phyloP scores from a whole-genome alignment of 1,284 basidiomycete genomes.

The Apiotrichum siamense region DNA sequence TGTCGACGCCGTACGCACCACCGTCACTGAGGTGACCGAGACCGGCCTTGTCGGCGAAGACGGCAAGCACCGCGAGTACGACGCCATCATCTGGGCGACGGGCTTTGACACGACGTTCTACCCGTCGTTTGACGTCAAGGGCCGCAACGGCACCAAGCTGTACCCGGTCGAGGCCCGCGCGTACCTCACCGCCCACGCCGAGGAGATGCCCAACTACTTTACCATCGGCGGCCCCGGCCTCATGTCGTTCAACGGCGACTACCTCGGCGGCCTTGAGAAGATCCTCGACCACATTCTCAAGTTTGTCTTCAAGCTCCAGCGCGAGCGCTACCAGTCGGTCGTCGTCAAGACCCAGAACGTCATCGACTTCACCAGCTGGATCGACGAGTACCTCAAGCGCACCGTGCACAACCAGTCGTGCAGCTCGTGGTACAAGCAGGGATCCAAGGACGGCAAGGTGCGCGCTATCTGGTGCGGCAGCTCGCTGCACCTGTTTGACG shows the following conservation, averaged over 20 bases:
- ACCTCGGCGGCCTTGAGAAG: constrained; percentile 7
- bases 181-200: constrained; percentile 7
- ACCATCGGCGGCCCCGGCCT: constrained; percentile 1
- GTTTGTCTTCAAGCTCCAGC: constrained; percentile 10
- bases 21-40: constrained; percentile 18
- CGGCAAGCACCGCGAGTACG: constrained; percentile 22
- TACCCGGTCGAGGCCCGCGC: constrained; percentile 4
- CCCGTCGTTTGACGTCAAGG: constrained; percentile 27
- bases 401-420: constrained; percentile 1
- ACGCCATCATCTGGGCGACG: constrained; percentile 28
- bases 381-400: constrained; percentile 4
- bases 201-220: constrained; percentile 10
- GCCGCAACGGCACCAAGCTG: neutral
- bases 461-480: constrained; percentile 7
- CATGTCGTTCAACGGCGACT: constrained; percentile 5
- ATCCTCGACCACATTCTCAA: constrained; percentile 7
- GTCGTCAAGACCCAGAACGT: constrained; percentile 3
- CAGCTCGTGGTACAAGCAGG: constrained; percentile 7
- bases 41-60: constrained; percentile 23
- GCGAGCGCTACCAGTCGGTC: constrained; percentile 4
- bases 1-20: constrained; percentile 20
- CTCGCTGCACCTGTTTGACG: constrained; percentile 2
- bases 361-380: constrained; percentile 2
- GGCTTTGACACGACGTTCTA: constrained; percentile 34
- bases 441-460: constrained; percentile 4